Conservation (phyloP, 2,329 filamentous ascomycete species). For the Xylaria sp. region DNA sequence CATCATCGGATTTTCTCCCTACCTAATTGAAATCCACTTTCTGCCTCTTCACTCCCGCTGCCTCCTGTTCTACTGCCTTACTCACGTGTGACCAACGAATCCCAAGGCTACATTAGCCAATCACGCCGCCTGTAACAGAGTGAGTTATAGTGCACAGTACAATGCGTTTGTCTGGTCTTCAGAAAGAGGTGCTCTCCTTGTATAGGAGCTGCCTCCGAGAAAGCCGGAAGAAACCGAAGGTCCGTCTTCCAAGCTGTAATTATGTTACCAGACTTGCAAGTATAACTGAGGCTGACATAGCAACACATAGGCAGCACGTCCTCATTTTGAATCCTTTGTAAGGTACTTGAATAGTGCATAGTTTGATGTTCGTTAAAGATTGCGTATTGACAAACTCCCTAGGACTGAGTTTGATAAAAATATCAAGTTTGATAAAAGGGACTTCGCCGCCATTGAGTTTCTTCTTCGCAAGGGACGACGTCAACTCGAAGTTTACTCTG, state of each 20-base stretch:
- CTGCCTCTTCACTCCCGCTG: conserved; percentile 3
- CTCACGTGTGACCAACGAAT: neutral
- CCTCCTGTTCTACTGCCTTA: neutral
- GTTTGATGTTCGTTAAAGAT: neutral
- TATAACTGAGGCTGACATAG: conserved; percentile 17
- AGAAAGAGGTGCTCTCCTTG: conserved; percentile 85
- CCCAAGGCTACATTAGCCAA: neutral
- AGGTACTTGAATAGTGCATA: conserved; percentile 58
- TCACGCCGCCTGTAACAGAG: neutral
- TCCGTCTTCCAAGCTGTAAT: conserved; percentile 53
- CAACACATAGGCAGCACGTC: conserved; percentile 59
- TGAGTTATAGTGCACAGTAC: conserved; percentile 7
- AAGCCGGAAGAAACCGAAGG: conserved; percentile 80
- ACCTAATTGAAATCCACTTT: conserved; percentile 7
- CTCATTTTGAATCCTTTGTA: conserved; percentile 71
- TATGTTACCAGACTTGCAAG: conserved; percentile 1
- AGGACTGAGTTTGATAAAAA: conserved; percentile 83
- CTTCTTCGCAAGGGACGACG: conserved; percentile 81
- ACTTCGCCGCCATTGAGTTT: conserved; percentile 88
- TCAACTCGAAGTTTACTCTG: conserved; percentile 84
- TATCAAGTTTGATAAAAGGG: conserved; percentile 76
- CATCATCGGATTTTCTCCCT: conserved; percentile 15
- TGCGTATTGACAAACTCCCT: conserved; percentile 21
- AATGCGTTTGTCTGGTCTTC: conserved; percentile 82
- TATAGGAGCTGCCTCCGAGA: conserved; percentile 89